phyloP scores from a whole-genome alignment of 148 eudicot species.

The Talinum fruticosum region DNA sequence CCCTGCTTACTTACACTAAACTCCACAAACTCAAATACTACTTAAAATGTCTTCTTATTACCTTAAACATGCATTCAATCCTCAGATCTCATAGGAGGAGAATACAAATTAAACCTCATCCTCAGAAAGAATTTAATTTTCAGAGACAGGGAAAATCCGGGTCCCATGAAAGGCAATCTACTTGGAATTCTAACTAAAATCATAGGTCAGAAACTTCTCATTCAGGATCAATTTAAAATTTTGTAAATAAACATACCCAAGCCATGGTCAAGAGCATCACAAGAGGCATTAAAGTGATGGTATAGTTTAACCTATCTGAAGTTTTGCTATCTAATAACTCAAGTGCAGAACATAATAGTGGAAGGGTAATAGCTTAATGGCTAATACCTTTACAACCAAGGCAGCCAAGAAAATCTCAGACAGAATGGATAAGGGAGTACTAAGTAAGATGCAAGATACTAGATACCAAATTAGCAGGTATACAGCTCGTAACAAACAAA shows the following conservation, averaged over 20 bases:
- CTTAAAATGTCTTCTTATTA: not conserved
- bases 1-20: too few relatives aligned
- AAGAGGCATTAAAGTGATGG: not conserved
- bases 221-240: not conserved
- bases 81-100: not conserved
- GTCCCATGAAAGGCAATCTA: not conserved
- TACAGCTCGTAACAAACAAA: not conserved
- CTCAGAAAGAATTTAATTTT: not conserved
- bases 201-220: not conserved
- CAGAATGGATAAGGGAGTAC: not conserved
- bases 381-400: not conserved
- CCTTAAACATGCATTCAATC: not conserved
- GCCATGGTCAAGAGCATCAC: not conserved
- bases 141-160: not conserved
- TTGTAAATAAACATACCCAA: not conserved
- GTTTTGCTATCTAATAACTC: not conserved
- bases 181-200: not conserved
- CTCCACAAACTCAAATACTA: not conserved
- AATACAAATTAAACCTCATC: not conserved
- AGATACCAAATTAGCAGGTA: not conserved
- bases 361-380: not conserved
- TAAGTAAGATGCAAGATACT: not conserved
- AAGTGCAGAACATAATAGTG: not conserved
- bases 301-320: not conserved
- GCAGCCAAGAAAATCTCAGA: not conserved